Base-by-base conservation (phyloP, 1,284 basidiomycete genomes). In the Melampsora americana region DNA sequence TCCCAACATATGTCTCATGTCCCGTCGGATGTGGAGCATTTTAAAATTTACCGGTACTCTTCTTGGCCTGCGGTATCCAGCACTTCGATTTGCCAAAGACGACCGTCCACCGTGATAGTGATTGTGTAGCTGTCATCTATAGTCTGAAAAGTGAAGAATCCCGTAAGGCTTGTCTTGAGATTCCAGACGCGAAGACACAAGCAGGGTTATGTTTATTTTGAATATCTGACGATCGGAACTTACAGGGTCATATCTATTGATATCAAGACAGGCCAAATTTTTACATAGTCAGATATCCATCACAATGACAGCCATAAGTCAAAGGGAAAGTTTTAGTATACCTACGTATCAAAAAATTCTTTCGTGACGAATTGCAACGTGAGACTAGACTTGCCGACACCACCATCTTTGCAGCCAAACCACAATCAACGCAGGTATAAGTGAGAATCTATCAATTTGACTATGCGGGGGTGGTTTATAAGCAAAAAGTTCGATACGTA, bases 121-220 rank as follows among this genome's bases (percentile, higher is more conserved):
- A 16, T 53, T 18, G 50, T 53, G 23, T 53, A 53, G 50, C 50
- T 53, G 50, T 53, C 50, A 16, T 53, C 50, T 53, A 53, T 53
- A 5, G 50, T 53, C 50, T 53, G 23, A 3, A 18, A 53, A 53
- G 23, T 23, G 50, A 18, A 53, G 5, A 53, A 53, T 20, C 3
- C 5, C 50, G 50, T 53, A 23, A 53, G 50, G 9, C 35, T 5
- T 20, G 5, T 53, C 23, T 23, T 53, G 50, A 16, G 23, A 5
- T 5, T 53, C 50, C 23, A 23, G 12, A 23, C 50, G 50, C 50
- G 18, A 53, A 4, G 23, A 23, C 14, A 12, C 3, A 53, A 12
- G 35, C 35, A 35, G 5, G 35, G 35, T 35, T 3, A 35, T 35
- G 35, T 3, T 35, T 9, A 35, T 35, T 35, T 35, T 35, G 35